Evolutionary conservation across 805 yeast species (phyloP).

Genomic region (Wickerhamomyces silvicola): DNA sequence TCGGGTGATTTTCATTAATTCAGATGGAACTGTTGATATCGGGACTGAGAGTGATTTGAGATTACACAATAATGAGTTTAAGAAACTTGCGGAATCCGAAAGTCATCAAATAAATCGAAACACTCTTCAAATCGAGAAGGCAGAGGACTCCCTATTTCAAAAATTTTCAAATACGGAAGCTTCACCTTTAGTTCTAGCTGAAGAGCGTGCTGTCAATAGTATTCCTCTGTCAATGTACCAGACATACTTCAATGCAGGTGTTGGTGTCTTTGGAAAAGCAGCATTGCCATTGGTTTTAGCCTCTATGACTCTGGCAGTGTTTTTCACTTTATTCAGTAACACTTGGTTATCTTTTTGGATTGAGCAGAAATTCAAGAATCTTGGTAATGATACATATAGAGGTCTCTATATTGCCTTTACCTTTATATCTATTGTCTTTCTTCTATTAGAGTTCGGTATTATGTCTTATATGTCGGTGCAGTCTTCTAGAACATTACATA

Average conservation of each 20-base stretch:
- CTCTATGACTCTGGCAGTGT: too few relatives aligned
- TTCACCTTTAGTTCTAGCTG: too few relatives aligned
- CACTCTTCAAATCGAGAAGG: too few relatives aligned
- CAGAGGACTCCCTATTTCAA: too few relatives aligned
- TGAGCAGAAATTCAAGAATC: too few relatives aligned
- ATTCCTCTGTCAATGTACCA: slow-evolving; percentile 29
- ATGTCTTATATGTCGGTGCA: too few relatives aligned
- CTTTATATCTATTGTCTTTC: slow-evolving; percentile 39
- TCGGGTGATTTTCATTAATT: slow-evolving; percentile 56
- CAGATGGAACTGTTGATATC: slow-evolving; percentile 54
- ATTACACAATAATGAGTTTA: slow-evolving; percentile 38
- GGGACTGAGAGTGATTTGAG: slow-evolving; percentile 57
- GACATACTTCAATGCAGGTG: slow-evolving; percentile 29
- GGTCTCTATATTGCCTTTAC: slow-evolving; percentile 58
- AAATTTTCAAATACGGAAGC: too few relatives aligned
- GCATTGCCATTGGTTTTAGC: slow-evolving; percentile 25
- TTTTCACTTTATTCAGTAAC: slow-evolving; percentile 58
- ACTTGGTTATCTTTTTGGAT: slow-evolving; percentile 82
- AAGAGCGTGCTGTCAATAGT: slow-evolving; percentile 32
- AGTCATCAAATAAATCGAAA: too few relatives aligned
- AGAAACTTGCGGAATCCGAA: slow-evolving; percentile 44
- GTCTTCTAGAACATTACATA: too few relatives aligned
- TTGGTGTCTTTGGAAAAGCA: slow-evolving; percentile 31
- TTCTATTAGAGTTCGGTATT: too few relatives aligned
- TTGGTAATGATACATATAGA: slow-evolving; percentile 56